phyloP scores from a whole-genome alignment of 208 protist species.

The Leishmania tropica region DNA sequence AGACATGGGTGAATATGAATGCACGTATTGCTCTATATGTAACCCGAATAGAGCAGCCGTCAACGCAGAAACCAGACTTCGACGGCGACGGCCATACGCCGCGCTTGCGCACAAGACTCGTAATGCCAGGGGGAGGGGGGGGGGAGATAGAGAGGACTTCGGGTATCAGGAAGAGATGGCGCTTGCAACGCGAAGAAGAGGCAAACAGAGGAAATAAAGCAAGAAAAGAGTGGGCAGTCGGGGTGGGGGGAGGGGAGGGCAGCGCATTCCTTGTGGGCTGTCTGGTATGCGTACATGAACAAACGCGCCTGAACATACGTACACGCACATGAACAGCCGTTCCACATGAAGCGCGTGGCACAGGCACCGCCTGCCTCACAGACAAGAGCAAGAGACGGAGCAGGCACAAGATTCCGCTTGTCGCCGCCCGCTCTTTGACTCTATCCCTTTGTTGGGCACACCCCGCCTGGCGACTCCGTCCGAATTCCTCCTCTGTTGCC shows the following conservation, averaged over 20 bases:
- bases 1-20: slow-evolving; percentile 12
- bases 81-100: not conserved
- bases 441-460: not conserved
- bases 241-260: not conserved
- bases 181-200: not conserved
- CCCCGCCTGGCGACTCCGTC: not conserved
- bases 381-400: not conserved
- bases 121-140: not conserved
- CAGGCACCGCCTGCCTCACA: not conserved
- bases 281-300: not conserved
- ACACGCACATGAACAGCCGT: not conserved
- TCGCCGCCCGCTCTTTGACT: not conserved
- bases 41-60: not conserved
- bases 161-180: not conserved
- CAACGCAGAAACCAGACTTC: not conserved
- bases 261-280: not conserved
- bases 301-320: not conserved
- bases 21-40: not conserved
- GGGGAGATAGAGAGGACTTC: not conserved
- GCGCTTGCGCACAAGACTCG: not conserved
- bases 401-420: not conserved
- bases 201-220: not conserved
- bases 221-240: not conserved
- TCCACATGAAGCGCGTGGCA: not conserved
- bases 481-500: not conserved